These are phyloP conservation scores for Leccinum ponderosum DNA, from an alignment of 1,284 basidiomycete species.

Conservation along the genomic window DNA sequence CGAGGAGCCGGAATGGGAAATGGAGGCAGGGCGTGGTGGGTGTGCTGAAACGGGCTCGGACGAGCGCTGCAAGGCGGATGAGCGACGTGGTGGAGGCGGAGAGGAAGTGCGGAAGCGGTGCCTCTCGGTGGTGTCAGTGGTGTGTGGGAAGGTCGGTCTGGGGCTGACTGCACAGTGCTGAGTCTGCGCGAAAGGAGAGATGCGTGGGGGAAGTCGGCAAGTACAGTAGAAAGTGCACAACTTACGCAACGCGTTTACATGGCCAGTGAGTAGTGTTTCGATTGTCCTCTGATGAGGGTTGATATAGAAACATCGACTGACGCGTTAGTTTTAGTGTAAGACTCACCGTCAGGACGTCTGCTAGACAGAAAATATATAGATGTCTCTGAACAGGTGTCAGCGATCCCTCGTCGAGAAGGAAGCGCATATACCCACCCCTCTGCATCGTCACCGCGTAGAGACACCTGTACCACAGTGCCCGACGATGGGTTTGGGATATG, in stretches of 20 bases:
- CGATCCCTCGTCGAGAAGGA: background rate
- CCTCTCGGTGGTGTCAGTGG: too few species aligned
- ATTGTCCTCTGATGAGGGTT: constrained; percentile 16
- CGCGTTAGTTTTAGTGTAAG: background rate
- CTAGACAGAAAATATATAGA: constrained; percentile 8
- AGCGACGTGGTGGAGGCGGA: too few species aligned
- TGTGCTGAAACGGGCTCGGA: too few species aligned
- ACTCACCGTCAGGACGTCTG: constrained; percentile 24
- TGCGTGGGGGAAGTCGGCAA: too few species aligned
- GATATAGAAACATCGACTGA: background rate
- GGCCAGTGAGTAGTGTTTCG: constrained; percentile 25
- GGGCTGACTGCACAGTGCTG: too few species aligned
- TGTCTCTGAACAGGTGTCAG: constrained; percentile 14
- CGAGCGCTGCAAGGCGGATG: too few species aligned
- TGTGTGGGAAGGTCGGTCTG: too few species aligned
- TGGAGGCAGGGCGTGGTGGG: too few species aligned
- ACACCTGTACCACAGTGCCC: constrained; percentile 28
- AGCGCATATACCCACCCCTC: constrained; percentile 25
- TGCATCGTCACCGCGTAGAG: constrained; percentile 17
- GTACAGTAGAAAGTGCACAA: too few species aligned
- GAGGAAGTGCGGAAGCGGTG: too few species aligned
- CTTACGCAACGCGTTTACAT: constrained; percentile 11
- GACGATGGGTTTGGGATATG: background rate
- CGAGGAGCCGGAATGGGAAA: too few species aligned
- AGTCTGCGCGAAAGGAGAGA: too few species aligned